Evolutionary conservation across 2,329 filamentous ascomycete genomes (phyloP).

Genomic region (Colletotrichum sp.): DNA sequence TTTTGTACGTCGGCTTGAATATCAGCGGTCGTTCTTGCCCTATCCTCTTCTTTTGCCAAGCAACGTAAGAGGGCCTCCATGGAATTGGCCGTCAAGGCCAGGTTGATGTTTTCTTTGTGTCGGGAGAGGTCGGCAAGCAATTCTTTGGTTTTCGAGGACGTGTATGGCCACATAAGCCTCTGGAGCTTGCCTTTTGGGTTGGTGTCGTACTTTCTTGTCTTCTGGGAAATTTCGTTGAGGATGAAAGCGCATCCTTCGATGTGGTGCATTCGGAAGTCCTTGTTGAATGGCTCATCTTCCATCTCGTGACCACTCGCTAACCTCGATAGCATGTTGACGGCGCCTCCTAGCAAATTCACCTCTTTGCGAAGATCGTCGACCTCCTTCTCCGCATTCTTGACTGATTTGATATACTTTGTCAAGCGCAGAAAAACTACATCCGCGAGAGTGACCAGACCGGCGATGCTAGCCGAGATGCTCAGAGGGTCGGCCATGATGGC

Average conservation of each 20-base stretch:
- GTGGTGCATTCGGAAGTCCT: neutral
- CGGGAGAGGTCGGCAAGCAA: neutral
- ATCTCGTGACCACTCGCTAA: neutral
- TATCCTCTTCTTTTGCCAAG: neutral
- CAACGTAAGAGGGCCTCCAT: neutral
- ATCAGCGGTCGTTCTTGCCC: accelerated
- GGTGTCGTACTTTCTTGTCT: neutral
- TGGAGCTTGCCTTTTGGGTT: neutral
- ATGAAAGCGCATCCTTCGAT: neutral
- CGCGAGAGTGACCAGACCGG: neutral
- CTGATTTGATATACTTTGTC: neutral
- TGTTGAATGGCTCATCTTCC: neutral
- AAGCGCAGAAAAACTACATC: neutral
- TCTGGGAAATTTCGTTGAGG: neutral
- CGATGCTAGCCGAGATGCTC: conserved; percentile 1
- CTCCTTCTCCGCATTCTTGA: neutral
- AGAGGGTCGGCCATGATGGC: neutral
- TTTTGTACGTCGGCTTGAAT: neutral
- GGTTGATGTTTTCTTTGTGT: neutral
- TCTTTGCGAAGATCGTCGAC: neutral
- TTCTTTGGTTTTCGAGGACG: neutral
- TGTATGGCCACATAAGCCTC: neutral
- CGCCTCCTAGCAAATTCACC: neutral
- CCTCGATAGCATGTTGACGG: neutral
- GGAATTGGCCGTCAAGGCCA: neutral